These are phyloP conservation scores for Globisporangium ultimum DNA, from an alignment of 352 stramenopile genomes.

Conservation along the genomic window DNA sequence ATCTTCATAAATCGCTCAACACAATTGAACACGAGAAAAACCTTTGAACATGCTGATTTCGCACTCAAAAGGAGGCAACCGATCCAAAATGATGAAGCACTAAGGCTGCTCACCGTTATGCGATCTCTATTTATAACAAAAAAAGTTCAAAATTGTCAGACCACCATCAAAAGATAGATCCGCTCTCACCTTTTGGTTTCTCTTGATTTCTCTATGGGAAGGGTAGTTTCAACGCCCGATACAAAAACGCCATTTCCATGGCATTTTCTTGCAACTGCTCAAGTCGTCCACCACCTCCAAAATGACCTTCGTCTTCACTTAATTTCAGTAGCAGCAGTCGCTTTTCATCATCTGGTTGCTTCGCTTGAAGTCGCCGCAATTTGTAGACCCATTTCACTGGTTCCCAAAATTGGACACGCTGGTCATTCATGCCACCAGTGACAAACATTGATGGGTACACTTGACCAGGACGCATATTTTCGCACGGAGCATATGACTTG, in stretches of 20 bases:
- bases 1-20: no score
- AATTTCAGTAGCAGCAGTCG: slow-evolving; percentile 63
- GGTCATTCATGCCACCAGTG: slow-evolving; percentile 80
- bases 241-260: slow-evolving; percentile 85
- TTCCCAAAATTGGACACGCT: slow-evolving; percentile 84
- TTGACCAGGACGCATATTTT: slow-evolving; percentile 47
- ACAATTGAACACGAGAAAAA: no score
- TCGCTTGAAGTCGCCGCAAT: slow-evolving; percentile 50
- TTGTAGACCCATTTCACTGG: slow-evolving; percentile 84
- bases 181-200: background rate
- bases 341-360: slow-evolving; percentile 15
- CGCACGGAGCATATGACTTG: slow-evolving; percentile 73
- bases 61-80: no score
- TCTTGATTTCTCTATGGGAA: slow-evolving; percentile 18
- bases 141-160: background rate
- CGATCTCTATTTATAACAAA: no score
- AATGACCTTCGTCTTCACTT: slow-evolving; percentile 80
- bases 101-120: background rate
- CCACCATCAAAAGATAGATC: slow-evolving; percentile 8
- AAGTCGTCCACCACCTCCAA: slow-evolving; percentile 66
- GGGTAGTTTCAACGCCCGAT: slow-evolving; percentile 55
- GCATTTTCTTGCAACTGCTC: slow-evolving; percentile 77
- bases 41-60: no score
- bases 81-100: background rate
- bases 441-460: slow-evolving; percentile 81